phyloP scores from a whole-genome alignment of 179 eudicot species.

The Amaranthus tricolor region DNA sequence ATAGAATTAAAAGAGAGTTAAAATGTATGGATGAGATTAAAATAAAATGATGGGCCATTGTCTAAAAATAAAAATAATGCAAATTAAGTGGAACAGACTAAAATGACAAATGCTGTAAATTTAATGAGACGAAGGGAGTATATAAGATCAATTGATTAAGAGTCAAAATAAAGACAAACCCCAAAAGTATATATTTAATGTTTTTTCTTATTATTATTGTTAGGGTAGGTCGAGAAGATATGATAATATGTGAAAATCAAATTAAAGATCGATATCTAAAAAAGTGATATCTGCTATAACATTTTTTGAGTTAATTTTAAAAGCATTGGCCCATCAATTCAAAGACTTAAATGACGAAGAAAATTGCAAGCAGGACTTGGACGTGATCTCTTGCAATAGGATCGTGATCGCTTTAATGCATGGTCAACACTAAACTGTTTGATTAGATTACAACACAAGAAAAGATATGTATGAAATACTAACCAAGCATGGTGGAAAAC shows the following conservation, averaged over 20 bases:
- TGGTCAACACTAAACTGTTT: slow-evolving; percentile 2
- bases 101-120: no score
- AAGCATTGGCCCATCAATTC: slow-evolving; percentile 1
- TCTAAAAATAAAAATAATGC: no score
- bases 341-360: neutral
- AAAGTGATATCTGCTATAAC: neutral
- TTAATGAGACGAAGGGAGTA: no score
- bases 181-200: neutral
- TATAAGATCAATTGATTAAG: no score
- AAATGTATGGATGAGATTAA: no score
- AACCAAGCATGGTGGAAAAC: neutral
- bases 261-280: no score
- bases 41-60: no score
- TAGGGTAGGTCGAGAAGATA: no score
- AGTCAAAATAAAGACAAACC: neutral
- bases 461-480: neutral
- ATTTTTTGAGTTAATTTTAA: neutral
- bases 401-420: slow-evolving; percentile 11
- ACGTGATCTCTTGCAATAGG: neutral
- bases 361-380: neutral
- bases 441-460: neutral
- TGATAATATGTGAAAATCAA: no score
- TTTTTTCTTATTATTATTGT: no score
- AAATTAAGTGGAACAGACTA: no score
- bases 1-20: no score